Evolutionary conservation across 495 filamentous ascomycete genomes (phyloP).

Genomic region (Podospora tetraspora): DNA sequence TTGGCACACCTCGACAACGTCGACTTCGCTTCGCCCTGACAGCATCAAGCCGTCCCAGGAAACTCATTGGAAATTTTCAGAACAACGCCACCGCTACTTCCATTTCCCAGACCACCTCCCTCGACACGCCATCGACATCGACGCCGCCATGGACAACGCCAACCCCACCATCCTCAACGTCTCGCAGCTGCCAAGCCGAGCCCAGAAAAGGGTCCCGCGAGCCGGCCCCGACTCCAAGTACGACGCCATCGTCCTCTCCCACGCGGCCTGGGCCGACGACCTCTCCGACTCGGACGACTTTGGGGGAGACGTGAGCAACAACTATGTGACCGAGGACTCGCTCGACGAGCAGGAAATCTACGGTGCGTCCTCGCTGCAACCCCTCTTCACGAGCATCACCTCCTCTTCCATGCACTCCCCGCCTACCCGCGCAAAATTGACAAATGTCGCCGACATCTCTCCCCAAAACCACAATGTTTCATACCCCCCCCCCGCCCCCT

Average conservation of each 20-base stretch:
- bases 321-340: conserved; percentile 46
- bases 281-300: conserved; percentile 33
- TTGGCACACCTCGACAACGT: not conserved
- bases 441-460: not conserved
- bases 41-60: not conserved
- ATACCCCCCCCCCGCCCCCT: not conserved
- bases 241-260: conserved; percentile 30
- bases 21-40: not conserved
- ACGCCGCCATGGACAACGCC: conserved; percentile 62
- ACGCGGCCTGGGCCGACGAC: conserved; percentile 33
- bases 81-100: not conserved
- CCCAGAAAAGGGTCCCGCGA: conserved; percentile 31
- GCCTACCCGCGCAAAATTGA: not conserved
- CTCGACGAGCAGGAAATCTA: conserved; percentile 95
- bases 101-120: not conserved
- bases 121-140: conserved; percentile 7
- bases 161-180: conserved; percentile 91
- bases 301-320: conserved; percentile 49
- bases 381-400: not conserved
- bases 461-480: conserved; percentile 3
- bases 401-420: not conserved
- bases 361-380: conserved; percentile 48
- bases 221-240: conserved; percentile 33
- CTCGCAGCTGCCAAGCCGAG: conserved; percentile 81
- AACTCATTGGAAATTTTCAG: not conserved